These are phyloP conservation scores for Coemansia sp. DNA, from an alignment of 192 early-diverging fungal genomes.

Conservation along the genomic window DNA sequence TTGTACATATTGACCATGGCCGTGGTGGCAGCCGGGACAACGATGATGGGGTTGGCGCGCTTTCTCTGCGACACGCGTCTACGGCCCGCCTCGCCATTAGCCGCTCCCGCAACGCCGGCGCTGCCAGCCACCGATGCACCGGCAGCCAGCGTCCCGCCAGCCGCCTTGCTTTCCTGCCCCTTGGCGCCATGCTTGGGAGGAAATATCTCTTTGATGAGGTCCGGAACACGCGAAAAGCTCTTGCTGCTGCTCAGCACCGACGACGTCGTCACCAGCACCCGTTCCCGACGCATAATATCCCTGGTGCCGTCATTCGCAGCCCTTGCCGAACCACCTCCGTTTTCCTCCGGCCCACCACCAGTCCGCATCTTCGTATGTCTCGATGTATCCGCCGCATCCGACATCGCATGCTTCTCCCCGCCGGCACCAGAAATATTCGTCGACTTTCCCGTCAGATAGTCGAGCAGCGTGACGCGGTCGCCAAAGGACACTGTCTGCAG, in stretches of 20 bases:
- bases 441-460: constrained; percentile 66
- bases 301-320: constrained; percentile 16
- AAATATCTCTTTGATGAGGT: constrained; percentile 41
- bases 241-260: constrained; percentile 39
- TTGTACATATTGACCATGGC: constrained; percentile 87
- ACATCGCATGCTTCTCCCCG: background rate
- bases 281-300: constrained; percentile 35
- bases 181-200: constrained; percentile 22
- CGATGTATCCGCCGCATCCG: background rate
- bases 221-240: constrained; percentile 42
- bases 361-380: constrained; percentile 5
- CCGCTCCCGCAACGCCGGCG: background rate
- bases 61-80: constrained; percentile 25
- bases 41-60: constrained; percentile 72
- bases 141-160: background rate
- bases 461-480: constrained; percentile 67
- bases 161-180: constrained; percentile 1
- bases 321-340: background rate
- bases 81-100: background rate
- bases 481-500: constrained; percentile 69
- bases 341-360: constrained; percentile 4
- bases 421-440: constrained; percentile 19
- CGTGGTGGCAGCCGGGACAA: constrained; percentile 84
- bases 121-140: background rate
- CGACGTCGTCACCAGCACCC: constrained; percentile 30